Evolutionary conservation across 805 yeast genomes (phyloP), one percentile per base, ranked within the genome.

Genomic region (Saccharomycopsis selenospora): DNA sequence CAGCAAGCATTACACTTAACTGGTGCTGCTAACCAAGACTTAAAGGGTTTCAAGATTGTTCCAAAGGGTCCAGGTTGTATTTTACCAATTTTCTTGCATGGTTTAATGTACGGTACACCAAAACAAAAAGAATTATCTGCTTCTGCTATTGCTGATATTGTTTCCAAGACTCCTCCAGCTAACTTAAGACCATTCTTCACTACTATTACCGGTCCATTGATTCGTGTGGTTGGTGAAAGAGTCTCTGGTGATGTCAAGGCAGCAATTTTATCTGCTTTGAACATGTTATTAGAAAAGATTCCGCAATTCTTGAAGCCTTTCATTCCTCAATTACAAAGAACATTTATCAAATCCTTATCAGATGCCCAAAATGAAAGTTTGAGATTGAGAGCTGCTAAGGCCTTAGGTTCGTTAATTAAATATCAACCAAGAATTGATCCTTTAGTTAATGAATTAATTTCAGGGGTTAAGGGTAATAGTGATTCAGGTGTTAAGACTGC

Each of bases 151-250:
- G 93, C 95, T 3, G 90, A 82, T 59, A 69, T 93, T 50, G 85
- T 90, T 42, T 84, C 82, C 42, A 80, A 88, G 59, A 86, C 98
- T 0, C 93, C 93, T 18, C 81, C 93, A n/a, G 72, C 77, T 8
- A 79, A 76, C 51, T 76, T 93, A 66, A 85, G 81, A 64, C 86
- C 96, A 28, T 86, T 82, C 66, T 96, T 95, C 20, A 91, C 98
- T 6, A 80, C 80, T 24, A 87, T 95, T 55, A 90, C 96, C 24
- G 99, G 99, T 68, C 99, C 99, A 36, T 75, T 93, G 61, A 93
- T 93, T 67, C 88, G 99, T 73, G 95, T 91, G 49, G 86, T 91
- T 61, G 99, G 99, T 61, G 99, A 93, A 66, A 80, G 96, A 65
- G 91, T 87, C 56, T 77, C 82, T 14, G 76, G 95, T 53, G 96